phyloP scores from a whole-genome alignment of 306 rosid species.

The Casuarina glauca region DNA sequence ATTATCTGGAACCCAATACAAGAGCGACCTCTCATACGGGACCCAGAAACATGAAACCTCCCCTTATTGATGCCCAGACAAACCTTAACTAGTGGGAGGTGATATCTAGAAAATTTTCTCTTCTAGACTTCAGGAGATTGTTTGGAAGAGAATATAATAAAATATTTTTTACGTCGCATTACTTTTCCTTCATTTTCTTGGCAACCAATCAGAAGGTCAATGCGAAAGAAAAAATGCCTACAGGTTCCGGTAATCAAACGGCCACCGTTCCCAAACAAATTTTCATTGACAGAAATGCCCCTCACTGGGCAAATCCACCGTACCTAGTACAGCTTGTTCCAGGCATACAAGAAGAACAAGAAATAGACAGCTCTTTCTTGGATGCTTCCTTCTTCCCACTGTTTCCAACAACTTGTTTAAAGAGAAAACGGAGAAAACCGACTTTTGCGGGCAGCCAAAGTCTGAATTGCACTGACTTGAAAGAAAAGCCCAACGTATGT shows the following conservation, averaged over 20 bases:
- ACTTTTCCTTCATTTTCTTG: slow-evolving; percentile 1
- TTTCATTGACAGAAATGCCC: slow-evolving; percentile 39
- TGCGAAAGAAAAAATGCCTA: not conserved
- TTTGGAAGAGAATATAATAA: not conserved
- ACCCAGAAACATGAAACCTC: not conserved
- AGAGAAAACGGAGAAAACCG: not conserved
- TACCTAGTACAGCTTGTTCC: slow-evolving; percentile 31
- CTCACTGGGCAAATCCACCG: slow-evolving; percentile 22
- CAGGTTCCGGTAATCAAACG: slow-evolving; percentile 8
- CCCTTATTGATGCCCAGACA: not conserved
- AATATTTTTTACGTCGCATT: not conserved
- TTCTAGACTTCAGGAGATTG: not conserved
- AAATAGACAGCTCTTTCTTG: slow-evolving; percentile 10
- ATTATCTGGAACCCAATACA: slow-evolving; percentile 3
- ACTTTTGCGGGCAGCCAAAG: slow-evolving; percentile 19
- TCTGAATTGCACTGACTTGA: slow-evolving; percentile 20
- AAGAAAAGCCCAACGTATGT: not conserved
- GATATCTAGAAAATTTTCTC: not conserved
- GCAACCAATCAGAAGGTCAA: slow-evolving; percentile 18
- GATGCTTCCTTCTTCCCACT: slow-evolving; percentile 20
- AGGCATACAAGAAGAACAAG: slow-evolving; percentile 20
- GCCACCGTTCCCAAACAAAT: slow-evolving; percentile 1
- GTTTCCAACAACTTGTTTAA: not conserved
- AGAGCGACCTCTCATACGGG: not conserved
- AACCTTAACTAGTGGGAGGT: not conserved